Conservation (phyloP, 257 asterid genomes). For the Nicotiana tomentosiformis region DNA sequence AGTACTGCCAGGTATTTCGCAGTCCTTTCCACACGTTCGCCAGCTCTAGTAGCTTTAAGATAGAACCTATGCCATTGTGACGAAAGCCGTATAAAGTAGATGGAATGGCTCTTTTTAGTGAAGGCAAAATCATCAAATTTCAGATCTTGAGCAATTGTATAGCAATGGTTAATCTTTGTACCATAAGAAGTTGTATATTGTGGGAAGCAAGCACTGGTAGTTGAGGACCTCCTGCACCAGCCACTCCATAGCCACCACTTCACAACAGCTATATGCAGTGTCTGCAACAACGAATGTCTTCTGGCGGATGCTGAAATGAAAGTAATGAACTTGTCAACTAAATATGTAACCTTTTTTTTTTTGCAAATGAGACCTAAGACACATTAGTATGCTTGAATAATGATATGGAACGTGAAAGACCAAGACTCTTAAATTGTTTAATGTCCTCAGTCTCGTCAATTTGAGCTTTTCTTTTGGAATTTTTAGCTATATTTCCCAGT, state of each 20-base stretch:
- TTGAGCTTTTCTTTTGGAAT: neutral
- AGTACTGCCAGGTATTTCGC: conserved; percentile 67
- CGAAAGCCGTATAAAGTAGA: neutral
- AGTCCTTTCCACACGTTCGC: conserved; percentile 56
- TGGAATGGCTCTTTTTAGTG: neutral
- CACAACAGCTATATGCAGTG: conserved; percentile 53
- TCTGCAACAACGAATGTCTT: conserved; percentile 54
- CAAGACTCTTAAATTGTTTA: neutral
- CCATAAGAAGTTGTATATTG: conserved; percentile 84
- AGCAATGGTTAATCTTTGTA: conserved; percentile 17
- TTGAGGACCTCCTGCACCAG: conserved; percentile 84
- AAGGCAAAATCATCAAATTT: neutral
- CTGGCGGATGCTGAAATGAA: conserved; percentile 44
- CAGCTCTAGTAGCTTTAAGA: conserved; percentile 69
- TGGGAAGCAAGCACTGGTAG: conserved; percentile 86
- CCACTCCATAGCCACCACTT: conserved; percentile 99
- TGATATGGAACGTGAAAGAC: neutral
- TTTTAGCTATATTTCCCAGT: neutral
- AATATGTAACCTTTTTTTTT: neutral
- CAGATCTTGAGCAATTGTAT: neutral
- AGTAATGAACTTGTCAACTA: neutral
- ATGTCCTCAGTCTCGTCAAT: neutral
- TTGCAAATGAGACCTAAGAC: neutral
- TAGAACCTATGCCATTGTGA: conserved; percentile 56
- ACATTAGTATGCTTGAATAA: neutral